Conservation (phyloP, 352 stramenopile genomes). For the Pythium volutum region DNA sequence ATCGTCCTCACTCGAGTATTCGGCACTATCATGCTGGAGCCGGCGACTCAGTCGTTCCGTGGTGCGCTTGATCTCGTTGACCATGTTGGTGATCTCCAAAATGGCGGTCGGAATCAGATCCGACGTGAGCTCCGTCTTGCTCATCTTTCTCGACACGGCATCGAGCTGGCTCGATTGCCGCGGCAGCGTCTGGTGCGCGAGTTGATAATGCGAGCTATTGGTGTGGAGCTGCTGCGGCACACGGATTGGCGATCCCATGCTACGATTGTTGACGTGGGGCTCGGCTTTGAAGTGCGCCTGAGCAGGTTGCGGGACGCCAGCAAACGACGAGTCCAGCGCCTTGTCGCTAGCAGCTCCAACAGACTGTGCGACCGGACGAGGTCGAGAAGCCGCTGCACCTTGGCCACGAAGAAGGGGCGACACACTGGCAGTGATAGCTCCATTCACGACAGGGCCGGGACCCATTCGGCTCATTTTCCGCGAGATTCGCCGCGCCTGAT, state of each 20-base stretch:
- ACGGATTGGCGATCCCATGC: background rate
- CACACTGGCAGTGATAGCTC: too few relatives aligned
- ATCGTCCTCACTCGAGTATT: constrained; percentile 43
- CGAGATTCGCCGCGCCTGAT: constrained; percentile 27
- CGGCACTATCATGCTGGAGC: constrained; percentile 28
- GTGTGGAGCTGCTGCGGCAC: background rate
- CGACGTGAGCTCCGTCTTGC: constrained; percentile 43
- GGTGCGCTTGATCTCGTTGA: constrained; percentile 68
- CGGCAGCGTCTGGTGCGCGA: background rate
- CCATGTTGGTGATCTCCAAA: constrained; percentile 63
- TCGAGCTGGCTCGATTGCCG: constrained; percentile 32
- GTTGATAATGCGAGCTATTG: background rate
- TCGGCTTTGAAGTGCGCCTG: background rate
- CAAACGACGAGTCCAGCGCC: background rate
- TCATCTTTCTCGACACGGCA: constrained; percentile 51
- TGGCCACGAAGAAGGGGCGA: background rate
- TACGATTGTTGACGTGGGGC: background rate
- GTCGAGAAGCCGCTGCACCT: background rate
- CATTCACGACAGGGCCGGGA: background rate
- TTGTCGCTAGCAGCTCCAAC: background rate
- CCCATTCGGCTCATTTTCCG: constrained; percentile 11
- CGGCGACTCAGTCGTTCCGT: constrained; percentile 53
- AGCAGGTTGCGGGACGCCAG: background rate
- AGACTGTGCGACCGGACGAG: background rate
- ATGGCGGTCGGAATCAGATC: constrained; percentile 56